A percentile compares a stretch with the other conserved stretches of the same genome.
These are phyloP conservation scores for Moniliella sp. DNA, from an alignment of 1,284 basidiomycete species.

Conservation along the genomic window DNA sequence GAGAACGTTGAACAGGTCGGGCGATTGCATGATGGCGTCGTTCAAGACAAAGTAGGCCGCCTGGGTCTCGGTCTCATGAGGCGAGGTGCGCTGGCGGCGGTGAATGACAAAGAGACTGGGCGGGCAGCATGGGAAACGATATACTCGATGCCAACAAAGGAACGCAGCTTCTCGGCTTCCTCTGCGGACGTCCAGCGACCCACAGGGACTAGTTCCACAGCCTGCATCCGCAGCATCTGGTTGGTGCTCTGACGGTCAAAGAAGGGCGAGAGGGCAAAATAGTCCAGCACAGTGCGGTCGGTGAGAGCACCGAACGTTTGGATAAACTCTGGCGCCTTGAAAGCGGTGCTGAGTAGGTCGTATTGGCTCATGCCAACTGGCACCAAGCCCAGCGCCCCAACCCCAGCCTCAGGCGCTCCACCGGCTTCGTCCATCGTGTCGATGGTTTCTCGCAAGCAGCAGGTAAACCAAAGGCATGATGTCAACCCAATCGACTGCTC, in stretches of 20 bases:
- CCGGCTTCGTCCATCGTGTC: too few species aligned
- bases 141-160: constrained; percentile 23
- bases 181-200: constrained; percentile 2
- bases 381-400: too few species aligned
- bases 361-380: too few species aligned
- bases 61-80: constrained; percentile 1
- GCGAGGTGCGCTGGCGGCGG: constrained; percentile 11
- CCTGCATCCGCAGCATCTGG: constrained; percentile 30
- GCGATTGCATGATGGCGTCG: constrained; percentile 22
- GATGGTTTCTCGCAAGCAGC: too few species aligned
- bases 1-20: constrained; percentile 20
- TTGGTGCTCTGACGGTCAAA: constrained; percentile 25
- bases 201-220: constrained; percentile 3
- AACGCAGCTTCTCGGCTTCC: constrained; percentile 9
- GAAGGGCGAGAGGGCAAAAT: constrained; percentile 25
- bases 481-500: too few species aligned
- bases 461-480: too few species aligned
- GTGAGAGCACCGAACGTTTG: constrained; percentile 5
- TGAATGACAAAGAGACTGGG: constrained; percentile 17
- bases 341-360: too few species aligned
- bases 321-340: constrained; percentile 1
- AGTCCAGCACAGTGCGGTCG: constrained; percentile 18
- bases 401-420: too few species aligned
- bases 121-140: constrained; percentile 14
- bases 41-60: constrained; percentile 23